These are phyloP conservation scores for Trametes elegans DNA, from an alignment of 768 basidiomycete genomes.

Conservation along the genomic window DNA sequence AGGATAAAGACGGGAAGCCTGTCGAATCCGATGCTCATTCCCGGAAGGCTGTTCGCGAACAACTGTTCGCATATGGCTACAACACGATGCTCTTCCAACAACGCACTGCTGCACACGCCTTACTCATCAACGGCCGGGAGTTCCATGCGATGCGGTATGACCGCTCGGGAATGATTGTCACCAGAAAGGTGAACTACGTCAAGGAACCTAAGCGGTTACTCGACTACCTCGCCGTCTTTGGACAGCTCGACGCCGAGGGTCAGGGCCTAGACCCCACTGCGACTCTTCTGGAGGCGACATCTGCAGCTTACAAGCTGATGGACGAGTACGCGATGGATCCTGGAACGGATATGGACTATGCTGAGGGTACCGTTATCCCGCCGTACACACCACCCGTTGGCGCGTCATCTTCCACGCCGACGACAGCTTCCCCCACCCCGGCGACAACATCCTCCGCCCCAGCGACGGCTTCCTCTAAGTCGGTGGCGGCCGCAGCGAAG, in stretches of 20 bases:
- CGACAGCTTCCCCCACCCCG: too few relatives aligned
- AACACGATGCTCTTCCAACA: neutral
- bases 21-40: neutral
- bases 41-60: neutral
- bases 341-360: neutral
- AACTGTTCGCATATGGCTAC: neutral
- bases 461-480: too few relatives aligned
- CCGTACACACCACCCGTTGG: too few relatives aligned
- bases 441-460: too few relatives aligned
- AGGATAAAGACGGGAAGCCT: neutral
- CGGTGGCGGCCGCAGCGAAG: too few relatives aligned
- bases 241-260: neutral
- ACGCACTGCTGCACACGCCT: neutral
- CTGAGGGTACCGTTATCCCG: too few relatives aligned
- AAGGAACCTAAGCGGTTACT: neutral
- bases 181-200: neutral
- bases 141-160: constrained; percentile 2
- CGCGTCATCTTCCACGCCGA: too few relatives aligned
- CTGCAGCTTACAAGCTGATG: neutral
- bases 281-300: neutral
- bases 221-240: neutral
- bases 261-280: neutral
- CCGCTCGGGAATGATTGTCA: neutral
- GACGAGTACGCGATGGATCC: neutral
- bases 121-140: neutral